Evolutionary conservation across 2,329 filamentous ascomycete genomes (phyloP), one percentile per base, ranked within the genome.

Genomic region (Zymoseptoria crescenta): DNA sequence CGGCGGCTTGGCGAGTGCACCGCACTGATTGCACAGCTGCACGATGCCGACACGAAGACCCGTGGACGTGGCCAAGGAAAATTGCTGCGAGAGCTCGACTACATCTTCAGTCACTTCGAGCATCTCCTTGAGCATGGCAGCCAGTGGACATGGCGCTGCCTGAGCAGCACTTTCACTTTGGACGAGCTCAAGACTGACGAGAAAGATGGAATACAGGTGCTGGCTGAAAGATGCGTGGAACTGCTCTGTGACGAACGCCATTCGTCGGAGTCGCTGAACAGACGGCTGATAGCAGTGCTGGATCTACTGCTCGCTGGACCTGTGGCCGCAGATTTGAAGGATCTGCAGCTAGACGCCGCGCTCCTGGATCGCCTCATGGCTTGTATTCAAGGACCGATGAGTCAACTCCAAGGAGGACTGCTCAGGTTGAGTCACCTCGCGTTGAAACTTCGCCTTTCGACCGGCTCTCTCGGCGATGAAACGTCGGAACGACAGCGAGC

Each of bases 401-500:
- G 57, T 48, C 30, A 50, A 8, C 57, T 71, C 5, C 70, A 73
- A 59, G 66, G 64, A 9, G 80, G 91, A 0, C 75, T 96, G 8
- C 81, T 96, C 24, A 88, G 92, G 67, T 85, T 89, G n/a, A 82
- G 92, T 2, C 84, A 88, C 67, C 85, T 86, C 52, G 81, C 87
- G 3, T 79, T 96, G 8, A 90, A 86, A 68, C 80, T 94, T 49
- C 63, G 67, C 4, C 57, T 68, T 9, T 13, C 51, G 8, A 57
- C 55, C 5, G 20, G 55, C 35, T 8, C 21, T 29, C 8, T 52
- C n/a, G 6, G 29, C 19, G 53, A 58, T 13, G 10, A 56, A 27
- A 20, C 51, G 20, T 21, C 28, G 28, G 35, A 27, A 19, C 54
- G 59, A 27, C 24, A 52, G 19, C 54, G 61, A 54, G 54, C 56